phyloP scores from a whole-genome alignment of 1,284 basidiomycete genomes.

The Trichosporon faecale region DNA sequence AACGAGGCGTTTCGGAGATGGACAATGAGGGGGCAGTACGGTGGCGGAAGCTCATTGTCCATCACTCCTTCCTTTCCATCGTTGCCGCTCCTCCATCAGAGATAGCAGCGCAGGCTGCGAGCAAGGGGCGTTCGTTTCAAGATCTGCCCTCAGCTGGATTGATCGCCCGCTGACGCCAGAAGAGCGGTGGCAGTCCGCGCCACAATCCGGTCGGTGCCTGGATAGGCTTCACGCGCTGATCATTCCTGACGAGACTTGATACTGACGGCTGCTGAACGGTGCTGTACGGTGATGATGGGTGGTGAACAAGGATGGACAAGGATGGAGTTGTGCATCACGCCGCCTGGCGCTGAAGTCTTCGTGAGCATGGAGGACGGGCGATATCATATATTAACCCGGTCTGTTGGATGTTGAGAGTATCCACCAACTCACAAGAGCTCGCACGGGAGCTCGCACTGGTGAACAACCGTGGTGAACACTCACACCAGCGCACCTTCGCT shows the following conservation, averaged over 20 bases:
- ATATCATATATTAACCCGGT: not conserved
- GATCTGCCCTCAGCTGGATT: not conserved
- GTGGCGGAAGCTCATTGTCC: too few relatives aligned
- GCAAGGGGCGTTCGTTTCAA: too few relatives aligned
- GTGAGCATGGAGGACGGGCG: not conserved
- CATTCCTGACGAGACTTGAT: not conserved
- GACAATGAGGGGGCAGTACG: too few relatives aligned
- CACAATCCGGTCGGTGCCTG: not conserved
- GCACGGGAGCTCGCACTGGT: too few relatives aligned
- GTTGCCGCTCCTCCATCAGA: too few relatives aligned
- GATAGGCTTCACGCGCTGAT: not conserved
- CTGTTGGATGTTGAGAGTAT: not conserved
- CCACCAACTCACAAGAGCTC: not conserved
- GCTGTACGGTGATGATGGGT: not conserved
- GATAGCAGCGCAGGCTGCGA: too few relatives aligned
- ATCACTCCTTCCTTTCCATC: too few relatives aligned
- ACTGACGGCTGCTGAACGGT: too few relatives aligned
- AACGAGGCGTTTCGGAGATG: too few relatives aligned
- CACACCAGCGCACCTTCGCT: too few relatives aligned
- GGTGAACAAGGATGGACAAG: not conserved
- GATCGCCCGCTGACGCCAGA: not conserved
- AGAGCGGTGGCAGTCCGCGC: not conserved
- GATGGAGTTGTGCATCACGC: not conserved
- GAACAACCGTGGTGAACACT: too few relatives aligned
- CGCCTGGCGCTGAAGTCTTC: not conserved